Evolutionary conservation across 345 rosid species (phyloP), one percentile per base, ranked within the genome.

Genomic region (Hibiscus mutabilis): DNA sequence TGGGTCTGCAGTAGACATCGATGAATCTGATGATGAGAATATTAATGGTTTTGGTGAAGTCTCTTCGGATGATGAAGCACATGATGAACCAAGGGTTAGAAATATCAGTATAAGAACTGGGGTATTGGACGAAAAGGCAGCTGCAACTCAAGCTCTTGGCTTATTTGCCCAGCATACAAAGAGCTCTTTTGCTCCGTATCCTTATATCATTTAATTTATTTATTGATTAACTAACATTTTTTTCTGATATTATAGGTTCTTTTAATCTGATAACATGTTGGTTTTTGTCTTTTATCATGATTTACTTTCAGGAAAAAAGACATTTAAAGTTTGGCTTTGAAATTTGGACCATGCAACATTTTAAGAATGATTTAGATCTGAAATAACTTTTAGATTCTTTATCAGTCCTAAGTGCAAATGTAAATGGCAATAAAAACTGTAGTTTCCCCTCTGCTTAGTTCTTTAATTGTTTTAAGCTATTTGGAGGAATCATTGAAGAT

Each of bases 81-180:
- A 85, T 73, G 97, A 89, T 82, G 98, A 89, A 77, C 93, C 95
- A 65, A 87, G 97, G 73, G 94, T 92, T 76, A 85, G 96, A 74
- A 96, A 96, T 77, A 91, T 96, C 77, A 92, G 99, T 70, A 79
- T 96, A 76, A 86, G 99, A 82, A 96, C 99, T 29, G 99, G 99
- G 75, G 94, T 96, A 46, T 77, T 96, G 75, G 99, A 96, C 82
- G 99, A 96, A 86, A 96, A 96, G 87, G 99, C 99, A 64, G 98
- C 99, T 78, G 99, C 99, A 73, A 96, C 96, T 78, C 99, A 96
- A 86, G 96, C 98, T 33, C 87, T 96, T 83, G 99, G 99, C 77
- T 79, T 96, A 61, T 91, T 92, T 88, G 97, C 99, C 6, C 87
- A 88, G 67, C 98, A 91, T 77, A 92, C 98, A 37, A 91, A 92